phyloP scores from a whole-genome alignment of 2,329 filamentous ascomycete genomes.

The Fusarium camptoceras region DNA sequence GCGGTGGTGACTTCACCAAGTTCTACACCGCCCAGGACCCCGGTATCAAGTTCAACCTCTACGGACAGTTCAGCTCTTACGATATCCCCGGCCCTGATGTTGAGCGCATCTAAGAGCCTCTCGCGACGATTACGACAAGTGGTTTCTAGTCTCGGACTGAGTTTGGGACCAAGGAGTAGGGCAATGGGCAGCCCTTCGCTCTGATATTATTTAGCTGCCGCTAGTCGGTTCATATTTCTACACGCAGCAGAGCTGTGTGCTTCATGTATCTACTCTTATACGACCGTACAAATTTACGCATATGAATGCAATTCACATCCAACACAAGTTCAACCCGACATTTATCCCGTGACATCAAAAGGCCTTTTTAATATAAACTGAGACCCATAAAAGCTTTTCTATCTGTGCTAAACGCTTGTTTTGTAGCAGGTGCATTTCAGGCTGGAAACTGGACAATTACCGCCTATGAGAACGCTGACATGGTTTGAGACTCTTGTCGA shows the following conservation, averaged over 20 bases:
- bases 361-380: background rate
- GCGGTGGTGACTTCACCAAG: conserved; percentile 49
- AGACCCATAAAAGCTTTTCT: background rate
- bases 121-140: background rate
- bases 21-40: conserved; percentile 53
- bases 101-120: conserved; percentile 18
- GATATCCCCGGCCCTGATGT: conserved; percentile 49
- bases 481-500: background rate
- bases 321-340: background rate
- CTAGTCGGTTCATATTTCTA: conserved; percentile 25
- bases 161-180: conserved; percentile 4
- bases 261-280: conserved; percentile 31
- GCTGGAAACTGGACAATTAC: background rate
- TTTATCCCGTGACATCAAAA: background rate
- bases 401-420: background rate
- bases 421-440: background rate
- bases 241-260: conserved; percentile 29
- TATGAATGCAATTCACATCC: background rate
- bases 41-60: conserved; percentile 53
- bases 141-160: conserved; percentile 8
- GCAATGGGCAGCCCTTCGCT: conserved; percentile 2
- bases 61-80: conserved; percentile 46
- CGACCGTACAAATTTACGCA: conserved; percentile 18
- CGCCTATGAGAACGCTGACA: background rate
- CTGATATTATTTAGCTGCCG: conserved; percentile 21